Base-by-base conservation (phyloP, 2,329 filamentous ascomycete species). In the Fusarium globosum region DNA sequence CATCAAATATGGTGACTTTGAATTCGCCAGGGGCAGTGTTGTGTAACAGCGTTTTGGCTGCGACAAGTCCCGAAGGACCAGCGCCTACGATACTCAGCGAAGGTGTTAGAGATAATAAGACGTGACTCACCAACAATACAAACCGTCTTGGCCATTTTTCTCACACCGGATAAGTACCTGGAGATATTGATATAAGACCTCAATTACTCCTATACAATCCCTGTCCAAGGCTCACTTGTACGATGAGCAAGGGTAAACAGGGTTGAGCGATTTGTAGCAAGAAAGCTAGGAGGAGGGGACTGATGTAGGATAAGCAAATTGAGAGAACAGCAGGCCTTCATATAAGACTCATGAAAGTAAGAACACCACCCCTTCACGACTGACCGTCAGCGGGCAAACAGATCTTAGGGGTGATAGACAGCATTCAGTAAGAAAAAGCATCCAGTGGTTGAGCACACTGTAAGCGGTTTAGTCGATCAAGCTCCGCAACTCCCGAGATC, bases 11-110 rank as follows among this genome's bases (percentile, higher is more conserved):
- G 7, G 89, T 92, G 53, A 96, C 91, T 10, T 86, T 83, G 82
- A 94, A 95, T 11, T 85, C 83, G 16, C 82, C 85, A 5, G 82
- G 80, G 0, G 88, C 85, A 38, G 84, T 84, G 78, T 90, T 86
- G 81, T 90, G 86, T 69, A 94, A 85, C 35, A 96, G 85, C 0
- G 91, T 92, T 82, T 96, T 96, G 74, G 91, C 91, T 15, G 90
- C 90, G 21, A 91, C 89, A 28, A 93, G 86, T 41, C 91, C 92
- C 3, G 91, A 90, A 16, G 91, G 92, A 4, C 91, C 92, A 61
- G 90, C 91, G 58, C 92, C 91, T 93, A 53, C 36, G 15, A 59
- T 33, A 46, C 57, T 66, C 23, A 71, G 71, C 49, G 26, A 43
- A 21, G 15, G 14, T 35, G 14, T 51, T 36, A n/a, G 52, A 46